A percentile compares a stretch with the other conserved stretches of the same genome.
phyloP scores from a whole-genome alignment of 2,329 filamentous ascomycete species.

The Colletotrichum sublineola region DNA sequence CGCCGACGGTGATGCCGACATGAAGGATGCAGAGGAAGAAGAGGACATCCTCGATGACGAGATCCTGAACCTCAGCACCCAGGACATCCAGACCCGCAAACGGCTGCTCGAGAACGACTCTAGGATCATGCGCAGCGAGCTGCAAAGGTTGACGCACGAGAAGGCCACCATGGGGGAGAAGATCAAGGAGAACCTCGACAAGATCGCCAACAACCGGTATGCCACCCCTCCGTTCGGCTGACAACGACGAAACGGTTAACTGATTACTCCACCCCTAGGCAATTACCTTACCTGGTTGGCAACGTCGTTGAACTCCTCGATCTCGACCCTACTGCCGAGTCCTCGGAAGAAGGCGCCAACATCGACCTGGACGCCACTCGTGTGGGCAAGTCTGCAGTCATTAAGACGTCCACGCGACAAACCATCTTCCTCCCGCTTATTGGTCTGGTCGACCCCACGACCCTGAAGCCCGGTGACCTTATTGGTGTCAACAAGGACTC shows the following conservation, averaged over 20 bases:
- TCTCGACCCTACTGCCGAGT: slow-evolving; percentile 95
- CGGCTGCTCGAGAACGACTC: slow-evolving; percentile 97
- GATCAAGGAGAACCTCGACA: slow-evolving; percentile 98
- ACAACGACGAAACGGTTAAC: slow-evolving; percentile 34
- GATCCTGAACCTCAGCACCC: slow-evolving; percentile 91
- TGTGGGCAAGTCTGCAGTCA: slow-evolving; percentile 97
- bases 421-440: slow-evolving; percentile 99
- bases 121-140: slow-evolving; percentile 98
- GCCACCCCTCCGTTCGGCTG: slow-evolving; percentile 44
- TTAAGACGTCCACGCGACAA: slow-evolving; percentile 98
- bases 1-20: slow-evolving; percentile 82
- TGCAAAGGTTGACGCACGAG: slow-evolving; percentile 92
- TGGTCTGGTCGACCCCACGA: slow-evolving; percentile 94
- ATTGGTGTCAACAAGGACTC: slow-evolving; percentile 99
- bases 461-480: slow-evolving; percentile 93
- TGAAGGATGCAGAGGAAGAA: slow-evolving; percentile 84
- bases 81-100: slow-evolving; percentile 92
- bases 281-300: slow-evolving; percentile 97
- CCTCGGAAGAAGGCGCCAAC: slow-evolving; percentile 97
- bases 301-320: slow-evolving; percentile 98
- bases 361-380: slow-evolving; percentile 97
- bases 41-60: slow-evolving; percentile 92
- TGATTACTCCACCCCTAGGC: slow-evolving; percentile 65
- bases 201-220: slow-evolving; percentile 99
- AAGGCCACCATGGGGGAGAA: slow-evolving; percentile 97